Base-by-base conservation (phyloP, 2,329 filamentous ascomycete species). In the Monascus ruber region DNA sequence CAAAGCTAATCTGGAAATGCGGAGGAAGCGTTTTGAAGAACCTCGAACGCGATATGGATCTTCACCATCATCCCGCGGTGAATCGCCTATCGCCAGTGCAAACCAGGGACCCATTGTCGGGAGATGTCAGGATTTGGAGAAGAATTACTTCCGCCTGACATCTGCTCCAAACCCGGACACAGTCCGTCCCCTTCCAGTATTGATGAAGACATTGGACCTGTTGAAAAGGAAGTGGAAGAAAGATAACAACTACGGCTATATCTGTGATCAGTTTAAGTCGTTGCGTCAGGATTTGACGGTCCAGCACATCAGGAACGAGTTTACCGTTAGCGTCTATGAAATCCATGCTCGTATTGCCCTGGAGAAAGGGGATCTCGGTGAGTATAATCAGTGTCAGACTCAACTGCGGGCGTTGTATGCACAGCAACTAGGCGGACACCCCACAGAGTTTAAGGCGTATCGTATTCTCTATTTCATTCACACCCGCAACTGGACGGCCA, bases 301-400 rank as follows among this genome's bases (percentile, higher is more conserved):
- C 40, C 91, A 98, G 66, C 89, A 85, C 57, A 87, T 98, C 68
- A 88, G 86, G 68, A 94, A 87, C 64, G 85, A 93, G 38, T 96
- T 98, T 60, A 96, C 91, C 25, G 88, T 96, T 47, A 83, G 77
- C 46, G 91, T 95, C 35, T 98, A 98, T 66, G 91, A 98, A 69
- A 93, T 89, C 45, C 91, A 98, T 68, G 91, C 89, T 47, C 82
- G 91, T 44, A 96, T 98, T 67, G 91, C 91, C 51, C 73, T 98
- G 65, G 89, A 98, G 68, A 95, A 93, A 76, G 87, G 85, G 68
- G 91, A 98, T 73, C 78, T 96, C 72, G 89, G 91, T 98, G 91
- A 98, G 91, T 98, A 98, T 91, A 98, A 98, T 72, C 91, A 98
- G 76, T 98, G 91, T 68, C 91, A 98, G 72, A 96, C 91, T 56